A percentile compares a stretch with the other conserved stretches of the same genome.
Conservation (phyloP, 306 rosid genomes). For the Abrus pulchellus region DNA sequence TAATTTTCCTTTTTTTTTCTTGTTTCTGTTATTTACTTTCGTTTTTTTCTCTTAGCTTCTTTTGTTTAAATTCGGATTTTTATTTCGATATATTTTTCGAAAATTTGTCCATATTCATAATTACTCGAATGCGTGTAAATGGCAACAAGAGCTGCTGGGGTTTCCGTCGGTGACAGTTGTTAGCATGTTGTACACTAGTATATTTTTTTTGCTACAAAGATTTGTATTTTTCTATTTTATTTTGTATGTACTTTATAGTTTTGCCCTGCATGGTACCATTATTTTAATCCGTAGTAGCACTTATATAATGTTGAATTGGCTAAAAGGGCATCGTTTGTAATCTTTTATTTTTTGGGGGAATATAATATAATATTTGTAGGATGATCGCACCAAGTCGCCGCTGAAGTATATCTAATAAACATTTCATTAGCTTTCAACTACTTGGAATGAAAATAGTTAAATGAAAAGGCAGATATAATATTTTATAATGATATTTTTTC, state of each 20-base stretch:
- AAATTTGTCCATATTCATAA: conserved; percentile 42
- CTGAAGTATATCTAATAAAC: too few relatives aligned
- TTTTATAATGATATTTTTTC: too few relatives aligned
- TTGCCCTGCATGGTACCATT: not conserved
- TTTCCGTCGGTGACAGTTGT: conserved; percentile 43
- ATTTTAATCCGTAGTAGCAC: not conserved
- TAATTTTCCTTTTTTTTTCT: not conserved
- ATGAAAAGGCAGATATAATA: too few relatives aligned
- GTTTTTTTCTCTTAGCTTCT: not conserved
- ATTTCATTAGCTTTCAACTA: too few relatives aligned
- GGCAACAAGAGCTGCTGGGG: not conserved
- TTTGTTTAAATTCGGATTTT: conserved; percentile 14
- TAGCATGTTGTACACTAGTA: conserved; percentile 24
- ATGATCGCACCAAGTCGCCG: not conserved
- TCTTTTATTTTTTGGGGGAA: not conserved
- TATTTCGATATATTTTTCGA: conserved; percentile 21
- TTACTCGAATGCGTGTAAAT: conserved; percentile 33
- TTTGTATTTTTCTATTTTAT: conserved; percentile 14
- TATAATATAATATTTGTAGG: not conserved
- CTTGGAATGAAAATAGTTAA: too few relatives aligned
- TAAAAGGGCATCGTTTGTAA: not conserved
- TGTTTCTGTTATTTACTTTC: not conserved
- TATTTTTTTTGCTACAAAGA: conserved; percentile 11
- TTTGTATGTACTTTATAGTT: not conserved
- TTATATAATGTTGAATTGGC: not conserved